These are phyloP conservation scores for Fraxinus americana DNA, from an alignment of 257 asterid genomes.

Conservation along the genomic window DNA sequence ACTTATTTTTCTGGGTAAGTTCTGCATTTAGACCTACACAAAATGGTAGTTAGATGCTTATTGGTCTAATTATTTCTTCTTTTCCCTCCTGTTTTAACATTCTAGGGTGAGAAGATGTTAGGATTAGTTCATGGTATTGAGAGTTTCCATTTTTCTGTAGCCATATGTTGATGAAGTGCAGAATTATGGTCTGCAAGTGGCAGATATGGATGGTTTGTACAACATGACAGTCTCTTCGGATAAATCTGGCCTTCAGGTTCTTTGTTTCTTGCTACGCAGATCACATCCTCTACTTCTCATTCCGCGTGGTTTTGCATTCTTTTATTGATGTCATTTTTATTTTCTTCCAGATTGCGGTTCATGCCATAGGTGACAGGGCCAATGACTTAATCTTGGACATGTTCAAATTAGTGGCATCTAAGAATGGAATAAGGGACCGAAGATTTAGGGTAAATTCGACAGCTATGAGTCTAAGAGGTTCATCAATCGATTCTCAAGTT, in stretches of 20 bases:
- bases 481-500: slow-evolving; percentile 22
- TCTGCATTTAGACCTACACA: slow-evolving; percentile 6
- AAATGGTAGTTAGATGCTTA: not conserved
- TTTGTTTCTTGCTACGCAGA: slow-evolving; percentile 22
- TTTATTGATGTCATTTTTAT: slow-evolving; percentile 16
- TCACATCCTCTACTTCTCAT: slow-evolving; percentile 13
- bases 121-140: slow-evolving; percentile 18
- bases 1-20: not conserved
- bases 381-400: slow-evolving; percentile 82
- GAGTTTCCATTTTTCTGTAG: slow-evolving; percentile 43
- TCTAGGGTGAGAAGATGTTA: slow-evolving; percentile 14
- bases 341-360: slow-evolving; percentile 76
- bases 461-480: slow-evolving; percentile 22
- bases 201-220: slow-evolving; percentile 56
- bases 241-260: slow-evolving; percentile 89
- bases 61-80: slow-evolving; percentile 7
- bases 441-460: slow-evolving; percentile 71
- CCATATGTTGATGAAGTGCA: slow-evolving; percentile 74
- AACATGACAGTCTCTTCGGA: slow-evolving; percentile 75
- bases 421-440: slow-evolving; percentile 72
- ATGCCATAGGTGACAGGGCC: slow-evolving; percentile 94
- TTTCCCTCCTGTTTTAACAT: slow-evolving; percentile 11
- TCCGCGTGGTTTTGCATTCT: slow-evolving; percentile 8
- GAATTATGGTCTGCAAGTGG: slow-evolving; percentile 78
- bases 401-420: slow-evolving; percentile 66